Percentiles rank a stretch among this genome's conserved stretches.
These are phyloP conservation scores for Fusarium anguioides DNA, from an alignment of 2,329 filamentous ascomycete species.

Conservation along the genomic window DNA sequence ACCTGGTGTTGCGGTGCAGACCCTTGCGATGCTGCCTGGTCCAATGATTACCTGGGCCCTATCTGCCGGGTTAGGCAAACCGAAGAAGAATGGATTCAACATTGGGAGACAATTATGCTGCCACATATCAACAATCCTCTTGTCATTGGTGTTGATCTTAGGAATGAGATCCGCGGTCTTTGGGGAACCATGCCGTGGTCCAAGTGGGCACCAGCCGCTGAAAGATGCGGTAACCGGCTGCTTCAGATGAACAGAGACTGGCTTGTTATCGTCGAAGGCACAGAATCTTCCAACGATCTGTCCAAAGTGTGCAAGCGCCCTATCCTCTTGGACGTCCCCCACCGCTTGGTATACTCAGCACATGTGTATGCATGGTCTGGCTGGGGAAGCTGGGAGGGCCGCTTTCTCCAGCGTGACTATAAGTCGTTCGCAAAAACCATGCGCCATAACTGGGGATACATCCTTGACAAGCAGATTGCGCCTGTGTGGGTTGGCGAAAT, in stretches of 20 bases:
- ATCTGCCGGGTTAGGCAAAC: constrained; percentile 71
- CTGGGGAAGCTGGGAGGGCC: constrained; percentile 70
- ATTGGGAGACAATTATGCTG: constrained; percentile 74
- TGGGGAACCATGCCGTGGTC: constrained; percentile 77
- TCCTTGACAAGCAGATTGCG: constrained; percentile 58
- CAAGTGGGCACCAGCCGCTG: constrained; percentile 72
- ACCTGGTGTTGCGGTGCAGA: constrained; percentile 77
- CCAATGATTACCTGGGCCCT: constrained; percentile 70
- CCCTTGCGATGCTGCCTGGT: constrained; percentile 74
- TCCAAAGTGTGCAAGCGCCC: constrained; percentile 66
- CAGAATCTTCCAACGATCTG: constrained; percentile 74
- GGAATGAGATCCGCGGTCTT: constrained; percentile 75
- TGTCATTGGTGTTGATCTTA: constrained; percentile 74
- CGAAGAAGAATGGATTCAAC: constrained; percentile 72
- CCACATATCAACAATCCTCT: constrained; percentile 67
- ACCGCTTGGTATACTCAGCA: constrained; percentile 72
- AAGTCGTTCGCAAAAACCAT: constrained; percentile 71
- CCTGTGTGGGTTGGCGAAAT: constrained; percentile 78
- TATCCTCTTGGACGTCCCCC: constrained; percentile 64
- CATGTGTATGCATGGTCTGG: constrained; percentile 78
- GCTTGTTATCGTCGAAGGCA: constrained; percentile 76
- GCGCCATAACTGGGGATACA: constrained; percentile 73
- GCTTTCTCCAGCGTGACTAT: constrained; percentile 70
- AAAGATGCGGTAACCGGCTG: constrained; percentile 70
- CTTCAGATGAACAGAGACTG: constrained; percentile 70